phyloP scores from a whole-genome alignment of 2,329 filamentous ascomycete genomes.

The Macrophomina pseudophaseolina region DNA sequence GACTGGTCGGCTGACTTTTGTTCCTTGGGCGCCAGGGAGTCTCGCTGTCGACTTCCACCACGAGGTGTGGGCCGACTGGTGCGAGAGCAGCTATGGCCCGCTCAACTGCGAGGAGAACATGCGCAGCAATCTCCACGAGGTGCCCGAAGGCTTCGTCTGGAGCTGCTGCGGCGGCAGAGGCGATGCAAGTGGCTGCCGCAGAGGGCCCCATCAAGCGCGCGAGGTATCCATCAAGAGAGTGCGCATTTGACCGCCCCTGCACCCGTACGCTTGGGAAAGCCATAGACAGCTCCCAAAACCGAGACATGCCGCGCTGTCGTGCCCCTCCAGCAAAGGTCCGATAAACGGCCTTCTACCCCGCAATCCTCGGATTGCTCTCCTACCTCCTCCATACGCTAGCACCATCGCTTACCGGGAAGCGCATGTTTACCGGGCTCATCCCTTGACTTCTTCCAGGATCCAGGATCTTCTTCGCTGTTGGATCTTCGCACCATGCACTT shows the following conservation, averaged over 20 bases:
- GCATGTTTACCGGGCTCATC: too few species aligned
- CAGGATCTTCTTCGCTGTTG: neutral
- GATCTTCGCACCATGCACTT: neutral
- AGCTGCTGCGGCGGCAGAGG: constrained; percentile 16
- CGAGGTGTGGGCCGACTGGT: constrained; percentile 18
- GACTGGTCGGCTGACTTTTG: constrained; percentile 4
- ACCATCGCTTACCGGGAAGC: too few species aligned
- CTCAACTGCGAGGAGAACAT: constrained; percentile 19
- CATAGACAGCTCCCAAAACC: neutral
- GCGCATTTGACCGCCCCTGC: constrained; percentile 4
- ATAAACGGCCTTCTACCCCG: neutral
- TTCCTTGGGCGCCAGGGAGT: neutral
- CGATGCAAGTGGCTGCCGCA: constrained; percentile 9
- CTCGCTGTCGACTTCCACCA: constrained; percentile 12
- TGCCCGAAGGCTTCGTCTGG: constrained; percentile 23
- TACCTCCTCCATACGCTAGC: too few species aligned
- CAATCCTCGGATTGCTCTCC: too few species aligned
- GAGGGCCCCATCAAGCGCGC: constrained; percentile 16
- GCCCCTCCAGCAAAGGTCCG: neutral
- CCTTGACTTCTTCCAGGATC: neutral
- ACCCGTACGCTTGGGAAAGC: too few species aligned
- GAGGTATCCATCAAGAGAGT: constrained; percentile 22
- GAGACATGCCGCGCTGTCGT: neutral
- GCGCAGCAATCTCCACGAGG: neutral
- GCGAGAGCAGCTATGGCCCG: neutral